These are phyloP conservation scores for Zymoseptoria pseudotritici DNA, from an alignment of 2,329 filamentous ascomycete genomes.

Conservation along the genomic window DNA sequence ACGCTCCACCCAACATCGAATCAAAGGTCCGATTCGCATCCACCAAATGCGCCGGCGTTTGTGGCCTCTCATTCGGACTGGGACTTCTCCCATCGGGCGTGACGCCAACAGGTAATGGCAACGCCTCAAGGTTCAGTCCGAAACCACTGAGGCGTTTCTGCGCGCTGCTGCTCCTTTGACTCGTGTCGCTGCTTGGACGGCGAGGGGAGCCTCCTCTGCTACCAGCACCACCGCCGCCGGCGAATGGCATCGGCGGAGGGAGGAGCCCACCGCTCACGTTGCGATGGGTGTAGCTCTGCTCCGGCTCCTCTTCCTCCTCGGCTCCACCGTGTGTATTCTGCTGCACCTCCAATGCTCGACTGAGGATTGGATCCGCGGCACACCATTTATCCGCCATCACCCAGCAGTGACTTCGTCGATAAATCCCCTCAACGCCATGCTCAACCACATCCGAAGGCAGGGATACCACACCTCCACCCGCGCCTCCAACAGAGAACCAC, in stretches of 20 bases:
- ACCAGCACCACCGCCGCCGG: background rate
- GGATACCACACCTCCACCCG: slow-evolving; percentile 53
- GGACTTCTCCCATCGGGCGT: slow-evolving; percentile 28
- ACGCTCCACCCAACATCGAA: slow-evolving; percentile 36
- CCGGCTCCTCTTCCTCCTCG: background rate
- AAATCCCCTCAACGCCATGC: slow-evolving; percentile 60
- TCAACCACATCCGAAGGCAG: slow-evolving; percentile 58
- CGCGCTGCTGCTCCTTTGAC: slow-evolving; percentile 7
- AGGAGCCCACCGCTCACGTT: slow-evolving; percentile 8
- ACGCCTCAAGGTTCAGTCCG: slow-evolving; percentile 40
- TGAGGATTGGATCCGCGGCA: slow-evolving; percentile 32
- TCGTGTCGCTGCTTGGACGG: slow-evolving; percentile 13
- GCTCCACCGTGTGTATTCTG: slow-evolving; percentile 7
- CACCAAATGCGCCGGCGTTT: slow-evolving; percentile 24
- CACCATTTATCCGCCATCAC: slow-evolving; percentile 56
- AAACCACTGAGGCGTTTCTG: slow-evolving; percentile 38
- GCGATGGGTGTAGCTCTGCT: slow-evolving; percentile 5
- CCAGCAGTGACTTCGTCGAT: slow-evolving; percentile 64
- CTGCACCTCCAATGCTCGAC: slow-evolving; percentile 23
- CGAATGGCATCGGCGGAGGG: slow-evolving; percentile 10
- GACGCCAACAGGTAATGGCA: slow-evolving; percentile 39
- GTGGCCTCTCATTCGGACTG: slow-evolving; percentile 19
- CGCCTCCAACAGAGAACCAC: slow-evolving; percentile 65
- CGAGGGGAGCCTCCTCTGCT: slow-evolving; percentile 4
- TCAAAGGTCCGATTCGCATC: slow-evolving; percentile 43